Base-by-base conservation (phyloP, 441 rosid genomes). In the Geranium incanum region DNA sequence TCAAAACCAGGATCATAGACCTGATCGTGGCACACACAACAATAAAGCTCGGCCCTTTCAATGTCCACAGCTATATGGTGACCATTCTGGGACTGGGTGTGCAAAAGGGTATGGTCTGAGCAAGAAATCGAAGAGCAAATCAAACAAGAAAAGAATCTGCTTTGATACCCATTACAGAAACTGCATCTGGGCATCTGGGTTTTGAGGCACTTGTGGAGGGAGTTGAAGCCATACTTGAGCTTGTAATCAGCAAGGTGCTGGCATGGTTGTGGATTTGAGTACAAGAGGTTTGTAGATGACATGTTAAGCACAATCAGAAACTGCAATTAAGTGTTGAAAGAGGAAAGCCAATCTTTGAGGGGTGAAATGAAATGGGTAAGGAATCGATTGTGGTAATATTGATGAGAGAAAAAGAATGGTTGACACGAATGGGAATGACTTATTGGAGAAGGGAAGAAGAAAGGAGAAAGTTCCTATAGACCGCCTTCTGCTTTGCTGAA, bases 1-100 rank as follows among this genome's bases (percentile, higher is more conserved):
- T 93, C 98, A 81, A 93, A 89, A 75, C 87, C 95, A 75, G 94
- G 88, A 83, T 93, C 97, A 73, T 93, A 93, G 37, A 93, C 89
- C 78, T 88, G 97, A 86, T 93, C 95, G 71, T 80, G 15, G 74
- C 98, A 93, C 66, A 82, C 73, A 68, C 74, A 82, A 70, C 98
- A 90, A 78, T 85, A 88, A 84, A 93, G 97, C 87, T 93, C 98
- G 19, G 94, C 84, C 86, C 98, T 89, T 80, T 89, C 85, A 33
- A 89, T 68, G 77, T 90, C 93, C 59, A 90, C 80, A 68, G 86
- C 88, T 73, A 89, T 81, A 69, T 84, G 86, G 73, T 93, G 89
- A 16, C 88, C 89, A 77, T 69, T 76, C 74, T 74, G 82, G 4
- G 83, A 78, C 67, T 79, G 88, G 78, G 88, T 39, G 78, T 93